These are phyloP conservation scores for Guillardia theta DNA, from an alignment of 78 protist species.

Conservation along the genomic window DNA sequence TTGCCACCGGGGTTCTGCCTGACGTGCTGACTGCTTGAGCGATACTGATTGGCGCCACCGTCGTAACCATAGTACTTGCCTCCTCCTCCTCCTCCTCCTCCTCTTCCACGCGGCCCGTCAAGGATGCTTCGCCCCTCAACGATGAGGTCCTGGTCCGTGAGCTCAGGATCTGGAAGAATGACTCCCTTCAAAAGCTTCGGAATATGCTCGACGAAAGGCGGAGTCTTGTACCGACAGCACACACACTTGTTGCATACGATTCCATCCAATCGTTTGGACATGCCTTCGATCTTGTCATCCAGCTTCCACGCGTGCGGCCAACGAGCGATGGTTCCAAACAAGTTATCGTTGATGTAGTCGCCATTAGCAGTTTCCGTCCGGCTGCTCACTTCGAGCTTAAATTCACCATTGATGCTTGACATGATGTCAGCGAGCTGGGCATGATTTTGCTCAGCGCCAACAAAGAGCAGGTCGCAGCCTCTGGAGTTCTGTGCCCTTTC, in stretches of 20 bases:
- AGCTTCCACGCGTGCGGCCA: neutral
- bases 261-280: neutral
- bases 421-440: neutral
- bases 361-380: neutral
- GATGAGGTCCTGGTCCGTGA: neutral
- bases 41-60: neutral
- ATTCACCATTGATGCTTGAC: neutral
- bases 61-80: neutral
- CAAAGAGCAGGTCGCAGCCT: slow-evolving; percentile 39
- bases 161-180: neutral
- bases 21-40: neutral
- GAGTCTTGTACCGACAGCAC: neutral
- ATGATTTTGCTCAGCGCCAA: neutral
- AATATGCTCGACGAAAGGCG: neutral
- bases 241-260: neutral
- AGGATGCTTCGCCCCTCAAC: neutral
- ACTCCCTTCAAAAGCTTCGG: neutral
- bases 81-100: neutral
- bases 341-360: neutral
- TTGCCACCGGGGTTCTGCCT: neutral
- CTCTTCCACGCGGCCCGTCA: neutral
- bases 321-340: neutral
- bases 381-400: neutral
- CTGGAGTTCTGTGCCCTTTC: slow-evolving; percentile 48
- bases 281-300: neutral